phyloP scores from a whole-genome alignment of 108 stramenopile genomes.

The Skeletonema tropicum region DNA sequence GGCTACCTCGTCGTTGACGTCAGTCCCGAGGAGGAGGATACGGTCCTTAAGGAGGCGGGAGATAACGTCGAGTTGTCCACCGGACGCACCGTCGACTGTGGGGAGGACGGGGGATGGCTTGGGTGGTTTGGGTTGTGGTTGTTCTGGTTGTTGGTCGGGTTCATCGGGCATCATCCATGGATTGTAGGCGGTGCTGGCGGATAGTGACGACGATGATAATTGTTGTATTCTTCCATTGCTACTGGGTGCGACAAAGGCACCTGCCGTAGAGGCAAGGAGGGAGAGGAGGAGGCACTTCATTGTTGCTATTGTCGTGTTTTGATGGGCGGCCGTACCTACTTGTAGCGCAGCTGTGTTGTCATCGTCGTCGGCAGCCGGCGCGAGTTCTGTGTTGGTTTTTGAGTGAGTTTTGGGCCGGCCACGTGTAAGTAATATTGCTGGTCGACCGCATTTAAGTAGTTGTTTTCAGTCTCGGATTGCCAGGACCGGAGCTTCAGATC shows the following conservation, averaged over 20 bases:
- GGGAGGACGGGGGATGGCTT: constrained; percentile 74
- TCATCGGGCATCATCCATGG: constrained; percentile 13
- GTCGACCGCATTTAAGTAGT: no score
- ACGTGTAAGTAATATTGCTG: no score
- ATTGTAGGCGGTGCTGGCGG: not conserved
- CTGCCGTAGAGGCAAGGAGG: constrained; percentile 7
- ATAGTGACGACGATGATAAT: not conserved
- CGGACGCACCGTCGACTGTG: constrained; percentile 70
- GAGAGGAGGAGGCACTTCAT: constrained; percentile 2
- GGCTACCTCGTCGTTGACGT: constrained; percentile 94
- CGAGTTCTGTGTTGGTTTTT: no score
- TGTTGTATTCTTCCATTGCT: constrained; percentile 1
- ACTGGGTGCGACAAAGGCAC: constrained; percentile 9
- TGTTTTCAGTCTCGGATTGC: no score
- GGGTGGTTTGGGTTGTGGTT: constrained; percentile 40
- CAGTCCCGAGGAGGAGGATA: constrained; percentile 86
- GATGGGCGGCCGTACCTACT: no score
- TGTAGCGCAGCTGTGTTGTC: no score
- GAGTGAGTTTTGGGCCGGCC: no score
- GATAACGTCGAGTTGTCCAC: constrained; percentile 80
- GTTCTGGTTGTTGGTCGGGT: constrained; percentile 13
- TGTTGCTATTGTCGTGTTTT: not conserved
- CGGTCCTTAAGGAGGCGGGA: constrained; percentile 86
- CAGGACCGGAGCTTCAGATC: no score
- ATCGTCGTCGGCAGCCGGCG: no score